Percentiles rank a stretch among this genome's conserved stretches.
Conservation (phyloP, 495 filamentous ascomycete species). For the Penicillium odoratum region DNA sequence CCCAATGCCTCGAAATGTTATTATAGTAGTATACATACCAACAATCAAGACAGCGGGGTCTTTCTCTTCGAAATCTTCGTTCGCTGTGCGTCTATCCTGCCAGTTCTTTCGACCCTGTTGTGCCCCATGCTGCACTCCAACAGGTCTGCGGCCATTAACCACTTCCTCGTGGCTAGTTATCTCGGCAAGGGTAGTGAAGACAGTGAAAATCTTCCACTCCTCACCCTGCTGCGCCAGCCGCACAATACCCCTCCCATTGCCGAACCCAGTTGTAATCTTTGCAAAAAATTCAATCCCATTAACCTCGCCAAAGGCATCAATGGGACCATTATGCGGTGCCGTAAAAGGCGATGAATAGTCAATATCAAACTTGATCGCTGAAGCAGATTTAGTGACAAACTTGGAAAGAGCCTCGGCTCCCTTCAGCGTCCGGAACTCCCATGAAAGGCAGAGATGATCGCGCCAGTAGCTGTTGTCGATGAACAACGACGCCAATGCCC, state of each 20-base stretch:
- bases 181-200: constrained; percentile 57
- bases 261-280: constrained; percentile 45
- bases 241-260: constrained; percentile 56
- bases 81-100: constrained; percentile 60
- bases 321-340: constrained; percentile 45
- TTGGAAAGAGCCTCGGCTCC: constrained; percentile 50
- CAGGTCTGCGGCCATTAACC: constrained; percentile 36
- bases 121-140: constrained; percentile 52
- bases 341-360: constrained; percentile 45
- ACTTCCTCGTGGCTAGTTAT: constrained; percentile 52
- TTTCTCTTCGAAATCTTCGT: constrained; percentile 47
- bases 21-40: constrained; percentile 45
- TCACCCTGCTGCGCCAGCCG: constrained; percentile 51
- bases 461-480: constrained; percentile 49
- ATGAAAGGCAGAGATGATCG: constrained; percentile 42
- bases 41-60: constrained; percentile 68
- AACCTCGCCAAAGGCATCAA: constrained; percentile 53
- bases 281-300: constrained; percentile 55
- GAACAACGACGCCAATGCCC: constrained; percentile 37
- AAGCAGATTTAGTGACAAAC: constrained; percentile 44
- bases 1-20: background rate
- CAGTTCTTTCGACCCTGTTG: constrained; percentile 59
- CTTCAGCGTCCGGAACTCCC: constrained; percentile 55
- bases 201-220: constrained; percentile 63
- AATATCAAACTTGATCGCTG: constrained; percentile 47